These are phyloP conservation scores for Phytophthora tubulina DNA, from an alignment of 352 stramenopile genomes.

Conservation along the genomic window DNA sequence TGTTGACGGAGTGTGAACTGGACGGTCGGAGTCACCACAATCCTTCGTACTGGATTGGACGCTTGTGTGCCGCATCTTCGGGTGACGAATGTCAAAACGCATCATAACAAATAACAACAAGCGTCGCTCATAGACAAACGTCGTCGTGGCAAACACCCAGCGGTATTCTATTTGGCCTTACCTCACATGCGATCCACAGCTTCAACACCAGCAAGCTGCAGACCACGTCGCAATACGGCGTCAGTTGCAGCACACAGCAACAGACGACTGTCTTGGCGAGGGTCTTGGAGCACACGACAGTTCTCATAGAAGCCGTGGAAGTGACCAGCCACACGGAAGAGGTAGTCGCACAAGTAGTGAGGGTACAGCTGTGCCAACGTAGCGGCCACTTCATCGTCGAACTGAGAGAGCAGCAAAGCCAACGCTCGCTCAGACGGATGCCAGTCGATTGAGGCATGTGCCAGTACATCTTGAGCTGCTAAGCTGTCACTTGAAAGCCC, in stretches of 20 bases:
- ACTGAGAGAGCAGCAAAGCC: constrained; percentile 79
- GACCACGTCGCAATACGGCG: constrained; percentile 67
- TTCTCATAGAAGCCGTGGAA: constrained; percentile 89
- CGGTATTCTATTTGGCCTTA: constrained; percentile 31
- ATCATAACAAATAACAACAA: neutral
- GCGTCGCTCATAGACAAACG: constrained; percentile 1
- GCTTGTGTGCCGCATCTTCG: no score
- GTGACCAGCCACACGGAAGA: constrained; percentile 80
- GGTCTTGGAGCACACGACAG: constrained; percentile 74
- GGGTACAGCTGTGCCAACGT: constrained; percentile 71
- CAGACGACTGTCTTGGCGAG: constrained; percentile 72
- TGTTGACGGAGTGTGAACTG: no score
- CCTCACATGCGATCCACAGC: constrained; percentile 81
- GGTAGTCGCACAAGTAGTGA: constrained; percentile 84
- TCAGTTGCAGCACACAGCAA: constrained; percentile 82
- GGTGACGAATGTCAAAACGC: no score
- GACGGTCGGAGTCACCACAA: no score
- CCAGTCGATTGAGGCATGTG: constrained; percentile 61
- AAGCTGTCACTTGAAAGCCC: constrained; percentile 38
- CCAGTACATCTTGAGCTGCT: constrained; percentile 47
- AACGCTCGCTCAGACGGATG: constrained; percentile 73
- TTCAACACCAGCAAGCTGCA: constrained; percentile 77
- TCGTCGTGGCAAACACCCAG: no score
- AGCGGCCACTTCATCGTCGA: constrained; percentile 77
- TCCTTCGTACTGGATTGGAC: no score